These are phyloP conservation scores for Pichia sp. DNA, from an alignment of 1,139 yeast species.

Conservation along the genomic window DNA sequence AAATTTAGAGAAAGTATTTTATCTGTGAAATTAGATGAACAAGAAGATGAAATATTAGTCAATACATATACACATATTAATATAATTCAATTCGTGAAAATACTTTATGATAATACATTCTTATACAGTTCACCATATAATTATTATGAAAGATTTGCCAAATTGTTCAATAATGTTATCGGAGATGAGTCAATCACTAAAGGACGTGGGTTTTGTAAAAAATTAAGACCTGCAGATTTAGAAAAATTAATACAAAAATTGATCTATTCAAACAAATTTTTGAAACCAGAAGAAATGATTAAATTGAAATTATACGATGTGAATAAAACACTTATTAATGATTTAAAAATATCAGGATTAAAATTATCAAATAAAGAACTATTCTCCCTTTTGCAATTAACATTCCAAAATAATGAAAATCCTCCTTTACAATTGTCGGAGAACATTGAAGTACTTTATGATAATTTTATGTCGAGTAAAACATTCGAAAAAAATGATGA, in stretches of 20 bases:
- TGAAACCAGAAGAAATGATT: neutral
- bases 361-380: slow-evolving; percentile 13
- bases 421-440: neutral
- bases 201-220: slow-evolving; percentile 3
- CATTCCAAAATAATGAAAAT: slow-evolving; percentile 1
- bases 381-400: slow-evolving; percentile 9
- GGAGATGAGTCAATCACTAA: neutral
- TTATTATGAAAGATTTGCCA: slow-evolving; percentile 4
- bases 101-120: slow-evolving; percentile 9
- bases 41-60: slow-evolving; percentile 5
- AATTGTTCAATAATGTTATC: neutral
- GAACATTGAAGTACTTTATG: slow-evolving; percentile 3
- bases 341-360: slow-evolving; percentile 4
- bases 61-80: slow-evolving; percentile 8
- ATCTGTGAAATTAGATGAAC: neutral
- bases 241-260: slow-evolving; percentile 9
- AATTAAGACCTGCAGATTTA: slow-evolving; percentile 11
- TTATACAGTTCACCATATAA: slow-evolving; percentile 6
- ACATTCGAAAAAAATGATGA: slow-evolving; percentile 8
- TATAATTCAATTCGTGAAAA: slow-evolving; percentile 7
- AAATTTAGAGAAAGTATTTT: neutral
- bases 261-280: slow-evolving; percentile 5
- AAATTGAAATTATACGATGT: slow-evolving; percentile 3
- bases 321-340: slow-evolving; percentile 1
- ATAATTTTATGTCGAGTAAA: slow-evolving; percentile 7